Base-by-base conservation (phyloP, 371 early-diverging fungal genomes). In the Mortierella sp. region DNA sequence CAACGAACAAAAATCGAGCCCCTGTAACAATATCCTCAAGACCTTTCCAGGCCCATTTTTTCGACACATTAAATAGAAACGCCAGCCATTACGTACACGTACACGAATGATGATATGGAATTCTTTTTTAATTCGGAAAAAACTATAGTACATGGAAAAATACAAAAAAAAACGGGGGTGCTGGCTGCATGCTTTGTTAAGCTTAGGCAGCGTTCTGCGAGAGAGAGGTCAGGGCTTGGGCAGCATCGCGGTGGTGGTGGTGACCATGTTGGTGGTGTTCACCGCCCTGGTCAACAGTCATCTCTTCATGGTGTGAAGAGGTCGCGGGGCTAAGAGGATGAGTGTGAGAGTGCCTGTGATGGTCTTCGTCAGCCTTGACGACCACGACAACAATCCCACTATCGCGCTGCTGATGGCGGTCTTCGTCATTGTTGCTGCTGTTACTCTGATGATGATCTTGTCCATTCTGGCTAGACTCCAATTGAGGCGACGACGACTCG, bases 171-270 rank as follows among this genome's bases (percentile, higher is more conserved):
- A 60, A 60, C 27, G 4, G 38, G 18, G 7, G 21, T 38, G 41
- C 51, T 51, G 6, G 51, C 18, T 49, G 51, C 51, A 41, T 21
- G 41, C 41, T 68, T 14, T 32, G 35, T 18, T 35, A 24, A 8
- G 27, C 32, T 56, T 74, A 74, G 32, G 60, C 44, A 3, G 46
- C 48, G 18, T 75, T 75, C 51, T 79, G 76, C 7, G 77, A 74
- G 44, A 84, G 75, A 44, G 84, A 72, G 2, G 84, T 84, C 51
- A 84, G 44, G 12, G 77, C 76, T 58, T 80, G 75, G 11, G 84
- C 84, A 7, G 81, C 84, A 56, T 84, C 75, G 24, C 72, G 46
- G 56, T 77, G 75, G 4, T 74, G 60, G 24, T 58, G 55, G n/a
- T 56, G 56, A 8, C 27, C 27, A 27, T 56, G 32, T 16, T 32